A percentile compares a stretch with the other conserved stretches of the same genome.
Conservation (phyloP, 352 stramenopile genomes). For the Pythium angustatum region DNA sequence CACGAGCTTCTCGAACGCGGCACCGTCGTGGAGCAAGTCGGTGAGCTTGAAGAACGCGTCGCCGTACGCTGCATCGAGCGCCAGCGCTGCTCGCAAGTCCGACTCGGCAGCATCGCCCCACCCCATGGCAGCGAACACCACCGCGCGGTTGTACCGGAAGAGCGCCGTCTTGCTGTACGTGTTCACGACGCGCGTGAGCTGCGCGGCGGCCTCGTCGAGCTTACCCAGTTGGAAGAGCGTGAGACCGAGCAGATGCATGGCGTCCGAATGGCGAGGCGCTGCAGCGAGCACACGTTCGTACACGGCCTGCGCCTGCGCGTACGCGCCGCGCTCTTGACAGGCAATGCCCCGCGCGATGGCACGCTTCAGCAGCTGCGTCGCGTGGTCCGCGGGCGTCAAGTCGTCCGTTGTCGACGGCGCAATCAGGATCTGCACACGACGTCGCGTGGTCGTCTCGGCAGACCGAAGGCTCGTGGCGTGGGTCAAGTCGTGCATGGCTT, state of each 20-base stretch:
- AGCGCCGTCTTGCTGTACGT: constrained; percentile 10
- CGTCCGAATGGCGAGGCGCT: constrained; percentile 36
- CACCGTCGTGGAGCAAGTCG: constrained; percentile 18
- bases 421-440: constrained; percentile 52
- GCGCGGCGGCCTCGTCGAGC: constrained; percentile 21
- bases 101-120: constrained; percentile 2
- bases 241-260: constrained; percentile 50
- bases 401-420: constrained; percentile 20
- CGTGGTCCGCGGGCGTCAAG: constrained; percentile 5
- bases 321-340: constrained; percentile 33
- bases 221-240: constrained; percentile 20
- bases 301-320: constrained; percentile 31
- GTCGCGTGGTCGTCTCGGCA: no score
- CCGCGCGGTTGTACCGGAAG: constrained; percentile 25
- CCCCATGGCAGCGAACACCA: constrained; percentile 11
- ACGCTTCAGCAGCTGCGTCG: constrained; percentile 15
- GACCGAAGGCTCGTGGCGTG: constrained; percentile 8
- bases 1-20: constrained; percentile 13
- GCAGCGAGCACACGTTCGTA: constrained; percentile 45
- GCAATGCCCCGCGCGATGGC: constrained; percentile 31
- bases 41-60: constrained; percentile 35
- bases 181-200: constrained; percentile 27
- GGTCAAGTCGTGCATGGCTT: constrained; percentile 59
- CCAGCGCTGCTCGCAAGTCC: constrained; percentile 22
- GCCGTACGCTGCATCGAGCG: constrained; percentile 24